Percentiles rank a stretch among this genome's conserved stretches.
phyloP scores from a whole-genome alignment of 441 rosid species.

The Gossypium davidsonii region DNA sequence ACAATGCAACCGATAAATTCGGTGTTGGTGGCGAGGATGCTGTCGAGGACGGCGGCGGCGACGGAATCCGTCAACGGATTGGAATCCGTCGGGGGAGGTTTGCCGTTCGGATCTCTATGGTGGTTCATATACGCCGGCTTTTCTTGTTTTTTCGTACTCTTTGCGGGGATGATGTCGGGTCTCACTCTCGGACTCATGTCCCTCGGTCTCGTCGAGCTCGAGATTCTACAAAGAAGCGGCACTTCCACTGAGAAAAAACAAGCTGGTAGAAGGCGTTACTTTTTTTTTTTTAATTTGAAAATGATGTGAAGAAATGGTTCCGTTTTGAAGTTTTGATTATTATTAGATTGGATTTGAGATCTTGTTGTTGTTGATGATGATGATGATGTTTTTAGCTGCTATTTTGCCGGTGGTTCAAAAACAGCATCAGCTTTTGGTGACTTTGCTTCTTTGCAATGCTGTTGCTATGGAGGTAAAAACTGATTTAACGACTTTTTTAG shows the following conservation, averaged over 20 bases:
- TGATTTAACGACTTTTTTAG: background rate
- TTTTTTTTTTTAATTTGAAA: background rate
- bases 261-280: constrained; percentile 39
- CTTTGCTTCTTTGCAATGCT: constrained; percentile 85
- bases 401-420: constrained; percentile 87
- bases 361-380: background rate
- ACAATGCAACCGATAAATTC: constrained; percentile 59
- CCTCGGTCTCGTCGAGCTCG: constrained; percentile 79
- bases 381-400: constrained; percentile 35
- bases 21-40: constrained; percentile 20
- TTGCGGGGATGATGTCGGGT: constrained; percentile 90
- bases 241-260: constrained; percentile 69
- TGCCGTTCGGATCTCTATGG: constrained; percentile 43
- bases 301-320: background rate
- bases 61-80: constrained; percentile 18
- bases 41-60: constrained; percentile 11
- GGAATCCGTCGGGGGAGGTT: constrained; percentile 19
- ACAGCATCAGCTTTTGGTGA: constrained; percentile 93
- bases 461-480: constrained; percentile 76
- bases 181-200: constrained; percentile 90
- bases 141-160: constrained; percentile 42
- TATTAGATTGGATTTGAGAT: background rate
- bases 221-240: constrained; percentile 86
- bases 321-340: background rate
- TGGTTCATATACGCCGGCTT: constrained; percentile 60